Base-by-base conservation (phyloP, 345 rosid genomes). In the Psidium guajava region DNA sequence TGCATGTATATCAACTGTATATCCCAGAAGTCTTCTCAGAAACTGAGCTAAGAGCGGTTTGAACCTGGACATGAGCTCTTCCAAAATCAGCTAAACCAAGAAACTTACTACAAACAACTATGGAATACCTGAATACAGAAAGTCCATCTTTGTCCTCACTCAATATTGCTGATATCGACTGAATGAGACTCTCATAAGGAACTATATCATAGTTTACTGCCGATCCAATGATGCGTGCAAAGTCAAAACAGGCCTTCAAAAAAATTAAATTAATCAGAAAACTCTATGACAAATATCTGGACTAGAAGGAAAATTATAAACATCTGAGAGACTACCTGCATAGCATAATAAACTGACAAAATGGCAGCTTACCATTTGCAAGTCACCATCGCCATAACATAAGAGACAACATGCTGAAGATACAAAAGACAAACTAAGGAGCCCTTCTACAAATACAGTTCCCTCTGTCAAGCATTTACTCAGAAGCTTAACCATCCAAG, bases 161-260 rank as follows among this genome's bases (percentile, higher is more conserved):
- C 89, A 97, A 86, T 83, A 96, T 92, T 86, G 91, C 88, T 85
- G 92, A 87, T 86, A 97, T 91, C 87, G 99, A 95, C 90, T 56
- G 93, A 83, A 96, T 93, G 42, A 95, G 83, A 84, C 88, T 91
- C 92, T 93, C 93, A 85, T 91, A 90, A 85, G 98, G 98, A 88
- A 95, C 90, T 83, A 92, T 87, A 88, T 93, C 93, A 90, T 87
- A 89, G 88, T 89, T 91, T 83, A 92, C 85, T 83, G 92, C 92
- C 32, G 99, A 95, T 87, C 90, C 93, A 40, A 93, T 87, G 84
- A 94, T 90, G 85, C 96, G 90, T 85, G 94, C 95, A 80, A 95
- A 95, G 88, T 97, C 98, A 88, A 95, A 94, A 91, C 98, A 95
- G 83, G 98, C 99, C 99, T 97, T 90, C 90, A 89, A 93, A 86